These are phyloP conservation scores for Phytophthora syringae DNA, from an alignment of 352 stramenopile species.

Conservation along the genomic window DNA sequence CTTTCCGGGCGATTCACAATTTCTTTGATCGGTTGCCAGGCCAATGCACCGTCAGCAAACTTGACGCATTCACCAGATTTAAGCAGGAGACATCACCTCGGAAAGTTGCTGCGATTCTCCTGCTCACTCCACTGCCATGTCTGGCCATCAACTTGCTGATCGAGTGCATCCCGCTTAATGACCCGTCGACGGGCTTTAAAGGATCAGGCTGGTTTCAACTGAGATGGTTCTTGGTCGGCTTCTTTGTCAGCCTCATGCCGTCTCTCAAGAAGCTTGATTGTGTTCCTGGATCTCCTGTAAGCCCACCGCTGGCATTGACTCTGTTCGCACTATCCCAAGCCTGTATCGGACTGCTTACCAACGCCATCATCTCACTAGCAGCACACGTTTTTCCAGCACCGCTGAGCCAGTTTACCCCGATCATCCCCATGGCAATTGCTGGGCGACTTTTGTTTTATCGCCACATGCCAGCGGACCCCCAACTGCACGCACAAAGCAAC, in stretches of 20 bases:
- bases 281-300: conserved; percentile 24
- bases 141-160: conserved; percentile 31
- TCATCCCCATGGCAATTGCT: conserved; percentile 17
- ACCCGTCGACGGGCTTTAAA: conserved; percentile 10
- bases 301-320: conserved; percentile 1
- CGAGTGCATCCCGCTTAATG: conserved; percentile 32
- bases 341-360: conserved; percentile 15
- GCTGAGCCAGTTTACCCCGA: conserved; percentile 23
- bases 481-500: conserved; percentile 15
- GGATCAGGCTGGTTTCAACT: conserved; percentile 29
- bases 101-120: conserved; percentile 8
- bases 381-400: conserved; percentile 41
- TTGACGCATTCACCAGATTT: conserved; percentile 28
- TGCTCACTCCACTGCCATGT: conserved; percentile 30
- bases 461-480: conserved; percentile 4
- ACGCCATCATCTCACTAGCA: conserved; percentile 18
- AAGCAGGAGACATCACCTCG: not conserved
- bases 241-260: conserved; percentile 5
- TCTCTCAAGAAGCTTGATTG: conserved; percentile 23
- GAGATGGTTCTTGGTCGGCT: conserved; percentile 12
- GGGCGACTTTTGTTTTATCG: conserved; percentile 9
- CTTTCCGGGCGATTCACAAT: not conserved
- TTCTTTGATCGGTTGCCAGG: conserved; percentile 19
- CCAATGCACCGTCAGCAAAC: conserved; percentile 39
- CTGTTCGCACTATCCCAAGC: conserved; percentile 24